A percentile compares a stretch with the other conserved stretches of the same genome.
Conservation (phyloP, 305 asterid genomes). For the Galium porrigens region DNA sequence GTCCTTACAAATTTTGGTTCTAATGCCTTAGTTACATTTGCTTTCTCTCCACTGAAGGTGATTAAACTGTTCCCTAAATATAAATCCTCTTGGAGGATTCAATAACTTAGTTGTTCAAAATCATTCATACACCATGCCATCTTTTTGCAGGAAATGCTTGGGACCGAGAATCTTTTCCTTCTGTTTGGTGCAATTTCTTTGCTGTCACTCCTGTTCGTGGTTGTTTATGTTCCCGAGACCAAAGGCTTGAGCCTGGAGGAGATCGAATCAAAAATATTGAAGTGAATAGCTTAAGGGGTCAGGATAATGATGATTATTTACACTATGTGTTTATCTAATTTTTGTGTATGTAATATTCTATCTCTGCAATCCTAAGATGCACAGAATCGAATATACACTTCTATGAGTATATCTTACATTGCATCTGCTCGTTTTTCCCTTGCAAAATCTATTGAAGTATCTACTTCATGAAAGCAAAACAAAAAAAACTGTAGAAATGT, state of each 20-base stretch:
- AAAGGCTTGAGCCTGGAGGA: slow-evolving; percentile 98
- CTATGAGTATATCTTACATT: neutral
- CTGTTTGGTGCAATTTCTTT: slow-evolving; percentile 70
- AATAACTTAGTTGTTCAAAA: slow-evolving; percentile 1
- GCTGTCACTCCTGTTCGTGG: slow-evolving; percentile 52
- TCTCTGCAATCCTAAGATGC: neutral
- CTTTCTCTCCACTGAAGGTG: slow-evolving; percentile 87
- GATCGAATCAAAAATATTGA: slow-evolving; percentile 68
- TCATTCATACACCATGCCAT: slow-evolving; percentile 7
- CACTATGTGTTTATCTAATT: neutral
- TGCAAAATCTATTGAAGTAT: neutral
- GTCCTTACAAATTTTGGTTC: slow-evolving; percentile 91
- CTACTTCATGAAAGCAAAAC: neutral
- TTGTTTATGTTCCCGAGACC: slow-evolving; percentile 67
- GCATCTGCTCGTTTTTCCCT: neutral
- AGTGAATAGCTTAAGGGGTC: slow-evolving; percentile 25
- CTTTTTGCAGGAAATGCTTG: slow-evolving; percentile 59
- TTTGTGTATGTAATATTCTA: neutral
- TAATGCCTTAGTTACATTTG: slow-evolving; percentile 84
- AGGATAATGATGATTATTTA: neutral
- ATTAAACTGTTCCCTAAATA: slow-evolving; percentile 1
- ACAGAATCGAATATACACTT: neutral
- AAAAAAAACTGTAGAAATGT: neutral
- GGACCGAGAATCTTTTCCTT: slow-evolving; percentile 81
- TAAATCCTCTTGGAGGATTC: neutral